Percentiles rank a stretch among this genome's conserved stretches.
Conservation (phyloP, 768 basidiomycete species). For the Sistotremastrum suecicum region DNA sequence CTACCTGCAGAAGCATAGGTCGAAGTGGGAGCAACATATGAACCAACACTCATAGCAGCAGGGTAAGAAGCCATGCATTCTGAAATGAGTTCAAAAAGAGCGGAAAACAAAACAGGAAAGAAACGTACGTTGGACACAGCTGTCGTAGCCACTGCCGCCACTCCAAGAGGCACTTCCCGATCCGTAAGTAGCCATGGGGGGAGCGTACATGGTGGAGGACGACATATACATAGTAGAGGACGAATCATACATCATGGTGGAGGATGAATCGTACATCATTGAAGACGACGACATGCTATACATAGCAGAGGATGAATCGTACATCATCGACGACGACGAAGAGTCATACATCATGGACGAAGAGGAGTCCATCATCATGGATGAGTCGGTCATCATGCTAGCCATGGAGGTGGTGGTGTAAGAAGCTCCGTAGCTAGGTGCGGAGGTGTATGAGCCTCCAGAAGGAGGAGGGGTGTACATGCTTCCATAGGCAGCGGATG, state of each 20-base stretch:
- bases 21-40: conserved; percentile 22
- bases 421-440: conserved; percentile 11
- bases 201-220: conserved; percentile 13
- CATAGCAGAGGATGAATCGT: conserved; percentile 1
- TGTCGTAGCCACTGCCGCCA: conserved; percentile 39
- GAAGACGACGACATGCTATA: conserved; percentile 1
- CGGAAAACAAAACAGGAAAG: background rate
- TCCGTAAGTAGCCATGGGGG: conserved; percentile 40
- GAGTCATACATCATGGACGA: conserved; percentile 4
- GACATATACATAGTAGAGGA: conserved; percentile 9
- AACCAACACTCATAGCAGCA: conserved; percentile 2
- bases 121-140: conserved; percentile 55
- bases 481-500: conserved; percentile 9
- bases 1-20: conserved; percentile 15
- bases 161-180: conserved; percentile 46
- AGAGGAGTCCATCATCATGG: conserved; percentile 5
- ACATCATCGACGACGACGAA: background rate
- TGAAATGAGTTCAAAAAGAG: conserved; percentile 12
- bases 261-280: conserved; percentile 1
- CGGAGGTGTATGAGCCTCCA: conserved; percentile 8
- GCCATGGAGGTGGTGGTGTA: conserved; percentile 12
- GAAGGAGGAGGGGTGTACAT: conserved; percentile 8
- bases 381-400: conserved; percentile 4
- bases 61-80: conserved; percentile 51
- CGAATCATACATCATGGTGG: conserved; percentile 3